Evolutionary conservation across 2,329 filamentous ascomycete species (phyloP), one percentile per base, ranked within the genome.

Genomic region (Aspergillus novofumigatus): DNA sequence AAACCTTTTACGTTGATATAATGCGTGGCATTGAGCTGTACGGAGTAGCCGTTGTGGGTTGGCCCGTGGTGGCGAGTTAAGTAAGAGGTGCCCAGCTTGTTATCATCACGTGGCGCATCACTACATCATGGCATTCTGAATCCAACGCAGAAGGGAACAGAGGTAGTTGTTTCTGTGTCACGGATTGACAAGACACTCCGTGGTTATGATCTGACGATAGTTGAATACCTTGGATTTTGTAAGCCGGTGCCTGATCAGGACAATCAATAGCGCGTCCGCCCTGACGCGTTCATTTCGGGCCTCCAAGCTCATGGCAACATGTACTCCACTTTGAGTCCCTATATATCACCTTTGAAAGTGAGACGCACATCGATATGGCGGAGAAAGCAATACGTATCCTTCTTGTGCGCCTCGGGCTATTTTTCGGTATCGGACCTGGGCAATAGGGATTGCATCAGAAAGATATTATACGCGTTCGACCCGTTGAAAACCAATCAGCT

Each of bases 381-480:
- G 9, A 21, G 42, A 21, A 47, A 25, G 7, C 21, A 9, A 45
- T 45, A 45, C 32, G 2, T 38, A 3, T 17, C 14, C 14, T 45
- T 20, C 10, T 47, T 47, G 3, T 26, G 21, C 10, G 3, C 44
- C 14, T 14, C 44, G 21, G 21, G 23, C 20, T 25, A 25, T 14
- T 47, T 47, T 23, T 23, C 21, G 5, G 20, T 20, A 14, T 47
- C 21, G 23, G 1, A 14, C 21, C 3, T 1, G 2, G 44, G 10
- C 23, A 0, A 23, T 7, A 7, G 11, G 2, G 26, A 14, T 23
- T 23, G 44, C 44, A 11, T 47, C 11, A 47, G 44, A n/a, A 47
- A 47, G 20, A 38, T 55, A 17, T 14, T 25, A 25, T 57, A 61
- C 35, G 59, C 59, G 9, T 59, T 62, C 20, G 60, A 62, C 20